These are phyloP conservation scores for Ashbya aceris DNA, from an alignment of 1,139 yeast species.

Conservation along the genomic window DNA sequence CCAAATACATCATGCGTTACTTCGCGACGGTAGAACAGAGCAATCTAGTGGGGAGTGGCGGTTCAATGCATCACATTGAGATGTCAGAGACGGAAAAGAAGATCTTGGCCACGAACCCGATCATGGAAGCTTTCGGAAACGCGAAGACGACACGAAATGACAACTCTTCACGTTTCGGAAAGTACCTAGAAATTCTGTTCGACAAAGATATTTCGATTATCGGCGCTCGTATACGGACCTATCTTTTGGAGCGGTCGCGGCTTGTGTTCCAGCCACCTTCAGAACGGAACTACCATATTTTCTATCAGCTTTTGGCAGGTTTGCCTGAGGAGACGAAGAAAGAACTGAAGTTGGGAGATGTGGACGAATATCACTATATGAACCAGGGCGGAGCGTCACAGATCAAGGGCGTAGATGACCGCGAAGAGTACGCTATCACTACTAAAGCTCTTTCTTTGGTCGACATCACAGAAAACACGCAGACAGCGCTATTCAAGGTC, in stretches of 20 bases:
- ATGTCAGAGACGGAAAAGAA: slow-evolving; percentile 91
- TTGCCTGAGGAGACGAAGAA: slow-evolving; percentile 51
- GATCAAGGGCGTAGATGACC: slow-evolving; percentile 77
- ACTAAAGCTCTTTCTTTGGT: slow-evolving; percentile 67
- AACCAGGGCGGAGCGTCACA: slow-evolving; percentile 80
- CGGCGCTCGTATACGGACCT: slow-evolving; percentile 92
- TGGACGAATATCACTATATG: slow-evolving; percentile 69
- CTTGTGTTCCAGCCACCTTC: slow-evolving; percentile 82
- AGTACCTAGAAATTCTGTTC: slow-evolving; percentile 84
- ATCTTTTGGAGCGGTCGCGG: slow-evolving; percentile 85
- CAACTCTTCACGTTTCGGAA: slow-evolving; percentile 95
- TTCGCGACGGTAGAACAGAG: slow-evolving; percentile 82
- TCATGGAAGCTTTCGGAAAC: slow-evolving; percentile 98
- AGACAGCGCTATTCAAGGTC: slow-evolving; percentile 61
- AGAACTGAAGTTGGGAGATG: slow-evolving; percentile 49
- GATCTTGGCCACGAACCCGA: slow-evolving; percentile 94
- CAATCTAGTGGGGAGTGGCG: slow-evolving; percentile 23
- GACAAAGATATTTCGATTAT: slow-evolving; percentile 66
- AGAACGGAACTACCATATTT: slow-evolving; percentile 92
- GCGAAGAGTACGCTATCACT: slow-evolving; percentile 64
- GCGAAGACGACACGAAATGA: slow-evolving; percentile 97
- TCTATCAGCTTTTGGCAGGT: slow-evolving; percentile 84
- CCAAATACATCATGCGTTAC: slow-evolving; percentile 95
- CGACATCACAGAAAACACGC: slow-evolving; percentile 57
- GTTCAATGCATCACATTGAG: slow-evolving; percentile 42